Evolutionary conservation across 1,284 basidiomycete genomes (phyloP).

Genomic region (Rhizopogon hawkerae): DNA sequence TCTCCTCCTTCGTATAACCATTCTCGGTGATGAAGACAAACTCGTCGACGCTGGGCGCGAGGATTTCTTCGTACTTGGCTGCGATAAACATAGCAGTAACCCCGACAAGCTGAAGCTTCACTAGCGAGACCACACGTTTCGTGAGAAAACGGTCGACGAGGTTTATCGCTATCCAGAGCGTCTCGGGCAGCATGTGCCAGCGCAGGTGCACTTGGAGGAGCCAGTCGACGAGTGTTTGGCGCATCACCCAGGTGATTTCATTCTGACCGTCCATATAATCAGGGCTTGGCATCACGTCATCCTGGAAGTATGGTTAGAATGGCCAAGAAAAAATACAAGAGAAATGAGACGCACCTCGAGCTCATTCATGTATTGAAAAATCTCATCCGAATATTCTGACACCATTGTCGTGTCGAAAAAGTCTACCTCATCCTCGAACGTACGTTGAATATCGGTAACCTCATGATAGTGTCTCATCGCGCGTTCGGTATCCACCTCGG

Average conservation of each 20-base stretch:
- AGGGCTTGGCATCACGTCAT: conserved; percentile 83
- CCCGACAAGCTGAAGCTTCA: conserved; percentile 96
- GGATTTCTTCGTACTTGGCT: conserved; percentile 98
- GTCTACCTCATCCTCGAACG: conserved; percentile 76
- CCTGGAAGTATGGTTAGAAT: conserved; percentile 35
- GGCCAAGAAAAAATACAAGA: background rate
- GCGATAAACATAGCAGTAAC: conserved; percentile 97
- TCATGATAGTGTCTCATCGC: conserved; percentile 49
- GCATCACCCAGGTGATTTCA: conserved; percentile 95
- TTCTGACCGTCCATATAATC: conserved; percentile 93
- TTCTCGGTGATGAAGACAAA: conserved; percentile 98
- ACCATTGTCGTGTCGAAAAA: conserved; percentile 94
- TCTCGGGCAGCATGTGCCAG: conserved; percentile 97
- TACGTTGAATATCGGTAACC: conserved; percentile 60
- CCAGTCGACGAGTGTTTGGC: conserved; percentile 96
- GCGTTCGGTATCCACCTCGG: conserved; percentile 55
- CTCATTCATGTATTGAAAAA: conserved; percentile 92
- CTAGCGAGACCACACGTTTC: conserved; percentile 82
- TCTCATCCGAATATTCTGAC: conserved; percentile 95
- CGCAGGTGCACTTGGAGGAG: conserved; percentile 94
- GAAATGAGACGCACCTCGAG: conserved; percentile 60
- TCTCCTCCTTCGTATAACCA: conserved; percentile 90
- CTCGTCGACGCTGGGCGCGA: conserved; percentile 88
- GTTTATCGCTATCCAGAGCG: conserved; percentile 96
- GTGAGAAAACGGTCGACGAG: conserved; percentile 97